These are phyloP conservation scores for Dioszegia hungarica DNA, from an alignment of 768 basidiomycete species.

Conservation along the genomic window DNA sequence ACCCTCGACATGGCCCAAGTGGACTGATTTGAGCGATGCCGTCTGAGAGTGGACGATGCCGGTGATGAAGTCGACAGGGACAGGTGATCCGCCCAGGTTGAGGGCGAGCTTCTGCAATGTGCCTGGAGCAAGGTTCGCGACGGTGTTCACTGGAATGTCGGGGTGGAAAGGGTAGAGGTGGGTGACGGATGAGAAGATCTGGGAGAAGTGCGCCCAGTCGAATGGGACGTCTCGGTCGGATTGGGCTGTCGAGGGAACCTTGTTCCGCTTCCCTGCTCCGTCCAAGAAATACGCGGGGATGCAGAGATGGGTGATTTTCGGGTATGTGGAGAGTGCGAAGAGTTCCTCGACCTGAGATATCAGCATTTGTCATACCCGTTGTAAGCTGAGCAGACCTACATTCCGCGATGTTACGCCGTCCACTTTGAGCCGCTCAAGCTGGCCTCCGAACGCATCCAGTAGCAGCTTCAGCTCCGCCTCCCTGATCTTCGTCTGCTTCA, in stretches of 20 bases:
- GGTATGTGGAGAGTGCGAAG: conserved; percentile 18
- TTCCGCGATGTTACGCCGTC: conserved; percentile 9
- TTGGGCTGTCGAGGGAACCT: background rate
- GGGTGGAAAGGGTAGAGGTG: conserved; percentile 26
- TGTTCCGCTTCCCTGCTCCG: no score
- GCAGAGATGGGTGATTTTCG: conserved; percentile 32
- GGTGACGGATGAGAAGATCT: conserved; percentile 25
- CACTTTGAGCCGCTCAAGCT: conserved; percentile 30
- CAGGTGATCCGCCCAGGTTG: conserved; percentile 22
- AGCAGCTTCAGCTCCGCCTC: conserved; percentile 19
- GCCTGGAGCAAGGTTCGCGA: conserved; percentile 9
- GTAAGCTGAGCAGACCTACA: background rate
- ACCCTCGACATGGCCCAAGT: conserved; percentile 18
- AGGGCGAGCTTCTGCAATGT: conserved; percentile 18
- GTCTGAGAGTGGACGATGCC: conserved; percentile 16
- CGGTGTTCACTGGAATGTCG: conserved; percentile 15
- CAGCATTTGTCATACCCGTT: background rate
- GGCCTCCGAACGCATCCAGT: conserved; percentile 20
- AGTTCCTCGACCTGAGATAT: conserved; percentile 12
- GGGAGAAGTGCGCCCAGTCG: conserved; percentile 15
- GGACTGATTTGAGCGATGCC: conserved; percentile 7
- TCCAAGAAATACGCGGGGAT: conserved; percentile 20
- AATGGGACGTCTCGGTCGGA: conserved; percentile 7
- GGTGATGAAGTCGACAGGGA: conserved; percentile 17
- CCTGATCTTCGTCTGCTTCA: conserved; percentile 29